Conservation (phyloP, 306 rosid genomes). For the Casuarina glauca region DNA sequence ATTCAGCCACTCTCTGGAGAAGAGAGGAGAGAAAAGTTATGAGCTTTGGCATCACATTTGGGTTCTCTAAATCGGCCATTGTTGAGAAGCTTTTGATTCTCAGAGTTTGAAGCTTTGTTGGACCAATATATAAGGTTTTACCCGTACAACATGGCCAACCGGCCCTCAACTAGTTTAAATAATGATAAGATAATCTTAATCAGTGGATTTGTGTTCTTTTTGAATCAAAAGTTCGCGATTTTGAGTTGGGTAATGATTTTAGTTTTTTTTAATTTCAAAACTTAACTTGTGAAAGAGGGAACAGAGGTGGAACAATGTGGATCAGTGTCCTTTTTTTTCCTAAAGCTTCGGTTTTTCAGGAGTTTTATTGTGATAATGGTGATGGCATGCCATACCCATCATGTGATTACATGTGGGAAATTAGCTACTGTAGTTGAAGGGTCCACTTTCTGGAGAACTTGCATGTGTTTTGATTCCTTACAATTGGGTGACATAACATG, state of each 20-base stretch:
- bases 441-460: slow-evolving; percentile 26
- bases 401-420: slow-evolving; percentile 58
- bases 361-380: slow-evolving; percentile 27
- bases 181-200: background rate
- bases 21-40: slow-evolving; percentile 77
- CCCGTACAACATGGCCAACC: slow-evolving; percentile 12
- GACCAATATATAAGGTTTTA: background rate
- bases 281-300: slow-evolving; percentile 33
- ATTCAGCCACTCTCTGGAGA: slow-evolving; percentile 74
- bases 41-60: slow-evolving; percentile 65
- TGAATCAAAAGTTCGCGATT: slow-evolving; percentile 21
- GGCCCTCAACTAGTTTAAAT: slow-evolving; percentile 17
- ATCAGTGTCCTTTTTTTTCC: slow-evolving; percentile 1
- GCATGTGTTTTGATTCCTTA: slow-evolving; percentile 51
- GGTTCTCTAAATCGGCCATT: slow-evolving; percentile 90
- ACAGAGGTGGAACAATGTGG: slow-evolving; percentile 11
- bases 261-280: background rate
- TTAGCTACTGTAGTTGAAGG: slow-evolving; percentile 19
- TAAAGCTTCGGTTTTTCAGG: slow-evolving; percentile 1
- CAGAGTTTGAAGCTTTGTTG: slow-evolving; percentile 33
- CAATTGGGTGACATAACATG: slow-evolving; percentile 42
- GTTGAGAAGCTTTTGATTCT: slow-evolving; percentile 21
- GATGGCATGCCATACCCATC: slow-evolving; percentile 48
- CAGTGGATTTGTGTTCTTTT: slow-evolving; percentile 21
- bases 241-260: slow-evolving; percentile 37